These are phyloP conservation scores for Diaporthe citrichinensis DNA, from an alignment of 2,329 filamentous ascomycete species.

Conservation along the genomic window DNA sequence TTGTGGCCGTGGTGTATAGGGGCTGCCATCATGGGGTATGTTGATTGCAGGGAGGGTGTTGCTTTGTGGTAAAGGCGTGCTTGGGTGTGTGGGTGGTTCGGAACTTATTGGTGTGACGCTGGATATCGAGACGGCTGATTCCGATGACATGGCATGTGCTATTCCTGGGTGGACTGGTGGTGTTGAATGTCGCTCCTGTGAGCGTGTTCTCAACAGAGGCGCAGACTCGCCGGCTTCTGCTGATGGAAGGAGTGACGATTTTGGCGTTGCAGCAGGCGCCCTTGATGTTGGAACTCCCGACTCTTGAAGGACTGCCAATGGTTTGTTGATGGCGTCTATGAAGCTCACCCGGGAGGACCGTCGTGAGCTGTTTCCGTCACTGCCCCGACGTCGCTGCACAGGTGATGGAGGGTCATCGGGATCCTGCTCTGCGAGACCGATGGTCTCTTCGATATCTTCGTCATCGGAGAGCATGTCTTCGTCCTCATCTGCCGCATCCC, in stretches of 20 bases:
- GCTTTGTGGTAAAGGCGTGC: slow-evolving; percentile 43
- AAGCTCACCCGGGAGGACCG: slow-evolving; percentile 65
- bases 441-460: slow-evolving; percentile 75
- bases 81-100: slow-evolving; percentile 47
- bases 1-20: slow-evolving; percentile 50
- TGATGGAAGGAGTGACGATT: slow-evolving; percentile 50
- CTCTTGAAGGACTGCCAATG: slow-evolving; percentile 53
- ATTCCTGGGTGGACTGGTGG: slow-evolving; percentile 51
- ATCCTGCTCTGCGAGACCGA: slow-evolving; percentile 70
- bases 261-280: slow-evolving; percentile 44
- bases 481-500: slow-evolving; percentile 71
- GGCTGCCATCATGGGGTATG: slow-evolving; percentile 41
- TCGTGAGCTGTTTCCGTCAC: slow-evolving; percentile 53
- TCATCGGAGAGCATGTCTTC: slow-evolving; percentile 69
- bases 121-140: slow-evolving; percentile 51
- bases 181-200: slow-evolving; percentile 56
- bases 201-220: slow-evolving; percentile 60
- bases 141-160: slow-evolving; percentile 52
- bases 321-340: slow-evolving; percentile 54
- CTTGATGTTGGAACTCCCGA: slow-evolving; percentile 55
- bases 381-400: slow-evolving; percentile 50
- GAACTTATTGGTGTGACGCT: slow-evolving; percentile 48
- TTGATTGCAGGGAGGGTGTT: slow-evolving; percentile 8
- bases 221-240: slow-evolving; percentile 52
- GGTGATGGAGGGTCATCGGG: slow-evolving; percentile 55